Conservation (phyloP, 805 yeast species). For the Maudiozyma bulderi region DNA sequence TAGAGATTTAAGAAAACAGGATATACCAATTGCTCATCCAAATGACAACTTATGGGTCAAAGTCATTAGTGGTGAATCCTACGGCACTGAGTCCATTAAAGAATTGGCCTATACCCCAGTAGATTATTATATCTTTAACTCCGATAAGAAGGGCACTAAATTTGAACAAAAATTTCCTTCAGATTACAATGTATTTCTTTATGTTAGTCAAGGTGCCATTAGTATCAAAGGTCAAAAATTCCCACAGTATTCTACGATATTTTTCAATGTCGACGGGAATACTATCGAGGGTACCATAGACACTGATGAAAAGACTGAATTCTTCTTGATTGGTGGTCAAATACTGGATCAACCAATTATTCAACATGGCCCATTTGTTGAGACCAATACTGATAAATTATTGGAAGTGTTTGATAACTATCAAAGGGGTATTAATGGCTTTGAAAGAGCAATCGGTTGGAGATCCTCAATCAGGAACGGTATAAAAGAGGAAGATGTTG, state of each 20-base stretch:
- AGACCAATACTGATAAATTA: constrained; percentile 55
- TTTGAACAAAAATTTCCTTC: constrained; percentile 51
- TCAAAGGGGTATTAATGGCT: constrained; percentile 59
- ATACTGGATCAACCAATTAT: constrained; percentile 64
- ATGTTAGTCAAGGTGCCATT: constrained; percentile 54
- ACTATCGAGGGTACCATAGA: constrained; percentile 45
- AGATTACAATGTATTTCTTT: constrained; percentile 60
- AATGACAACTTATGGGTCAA: constrained; percentile 45
- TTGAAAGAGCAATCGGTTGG: constrained; percentile 60
- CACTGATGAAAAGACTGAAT: constrained; percentile 37
- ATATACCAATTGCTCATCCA: constrained; percentile 61
- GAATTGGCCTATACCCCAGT: constrained; percentile 80
- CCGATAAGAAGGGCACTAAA: constrained; percentile 51
- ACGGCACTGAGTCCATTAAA: constrained; percentile 63
- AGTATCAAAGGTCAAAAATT: constrained; percentile 35
- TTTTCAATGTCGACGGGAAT: constrained; percentile 65
- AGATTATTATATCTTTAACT: constrained; percentile 55
- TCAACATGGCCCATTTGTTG: constrained; percentile 90
- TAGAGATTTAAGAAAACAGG: constrained; percentile 60
- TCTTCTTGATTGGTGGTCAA: constrained; percentile 70
- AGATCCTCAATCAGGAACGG: constrained; percentile 32
- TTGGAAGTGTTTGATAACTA: constrained; percentile 64
- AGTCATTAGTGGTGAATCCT: constrained; percentile 68
- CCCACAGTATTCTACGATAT: constrained; percentile 42
- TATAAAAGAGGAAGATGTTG: constrained; percentile 14